Evolutionary conservation across 148 eudicot genomes (phyloP), one percentile per base, ranked within the genome.

Genomic region (Persicaria maculosa): DNA sequence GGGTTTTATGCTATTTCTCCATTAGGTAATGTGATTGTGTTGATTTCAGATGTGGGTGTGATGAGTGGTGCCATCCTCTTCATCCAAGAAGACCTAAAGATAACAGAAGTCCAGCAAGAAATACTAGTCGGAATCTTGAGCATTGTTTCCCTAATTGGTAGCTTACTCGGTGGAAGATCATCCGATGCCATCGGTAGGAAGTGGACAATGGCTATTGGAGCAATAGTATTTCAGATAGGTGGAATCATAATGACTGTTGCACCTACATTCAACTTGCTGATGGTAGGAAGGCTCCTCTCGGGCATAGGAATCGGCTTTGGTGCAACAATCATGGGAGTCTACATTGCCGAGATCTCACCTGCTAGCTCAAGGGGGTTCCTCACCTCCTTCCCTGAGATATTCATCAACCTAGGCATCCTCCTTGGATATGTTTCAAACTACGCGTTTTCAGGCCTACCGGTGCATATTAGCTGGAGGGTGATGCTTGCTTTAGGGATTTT

Each of bases 181-280:
- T 93, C 98, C 0, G 98, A 93, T 55, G 85, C 86, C 11, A 84
- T 93, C 44, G 98, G 98, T 62, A 85, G 98, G 72, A 93, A 93
- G 84, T 93, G 98, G 97, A 91, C 98, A 31, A 93, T 93, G 92
- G 98, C 88, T 64, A 82, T 93, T 6, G 93, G 97, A 11, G 88
- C 98, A 4, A 40, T 76, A 9, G 67, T 93, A 5, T 93, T 91
- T 70, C 98, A 93, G 81, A 74, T 81, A 0, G 97, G 98, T 6
- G 94, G 97, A 44, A 80, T 47, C 50, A 83, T 91, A 50, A 93
- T 93, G 97, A 82, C 98, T 47, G 55, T 93, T 9, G 98, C 98
- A 10, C 84, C 92, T 45, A 81, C 84, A 58, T 93, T 86, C 52
- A 65, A 71, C 6, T 76, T 91, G 3, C 74, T 91, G 55, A 86